Percentiles rank a stretch among this genome's conserved stretches.
phyloP scores from a whole-genome alignment of 1,284 basidiomycete genomes.

The Sutorius eximius region DNA sequence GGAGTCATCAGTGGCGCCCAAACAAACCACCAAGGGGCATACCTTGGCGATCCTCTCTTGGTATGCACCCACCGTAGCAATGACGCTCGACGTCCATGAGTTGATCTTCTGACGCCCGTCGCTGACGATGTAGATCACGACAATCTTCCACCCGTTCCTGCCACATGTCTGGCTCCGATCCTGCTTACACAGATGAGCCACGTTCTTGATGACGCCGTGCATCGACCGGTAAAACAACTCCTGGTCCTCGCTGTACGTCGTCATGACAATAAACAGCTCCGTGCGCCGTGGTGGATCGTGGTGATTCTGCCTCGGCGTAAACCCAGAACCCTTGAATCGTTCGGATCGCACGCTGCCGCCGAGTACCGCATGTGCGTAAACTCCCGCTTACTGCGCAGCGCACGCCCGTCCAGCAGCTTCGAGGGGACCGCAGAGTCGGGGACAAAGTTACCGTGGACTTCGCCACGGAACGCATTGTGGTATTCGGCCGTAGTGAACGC shows the following conservation, averaged over 20 bases:
- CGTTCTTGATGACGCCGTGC: constrained; percentile 91
- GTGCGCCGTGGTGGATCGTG: constrained; percentile 85
- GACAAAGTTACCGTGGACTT: constrained; percentile 89
- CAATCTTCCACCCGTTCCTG: constrained; percentile 97
- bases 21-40: constrained; percentile 11
- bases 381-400: constrained; percentile 77
- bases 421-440: constrained; percentile 84
- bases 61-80: constrained; percentile 86
- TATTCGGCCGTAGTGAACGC: constrained; percentile 81
- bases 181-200: constrained; percentile 79
- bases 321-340: constrained; percentile 77
- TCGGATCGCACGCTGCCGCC: constrained; percentile 91
- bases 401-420: constrained; percentile 80
- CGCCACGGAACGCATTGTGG: constrained; percentile 84
- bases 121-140: constrained; percentile 48
- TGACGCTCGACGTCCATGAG: constrained; percentile 77
- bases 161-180: constrained; percentile 92
- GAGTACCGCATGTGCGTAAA: constrained; percentile 95
- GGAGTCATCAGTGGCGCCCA: neutral
- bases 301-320: constrained; percentile 77
- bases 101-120: constrained; percentile 83
- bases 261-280: constrained; percentile 83
- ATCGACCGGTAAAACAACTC: constrained; percentile 81
- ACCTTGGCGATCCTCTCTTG: constrained; percentile 90
- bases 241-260: constrained; percentile 82